Evolutionary conservation across 106 monocot species (phyloP), one percentile per base, ranked within the genome.

Genomic region (Acorus gramineus): DNA sequence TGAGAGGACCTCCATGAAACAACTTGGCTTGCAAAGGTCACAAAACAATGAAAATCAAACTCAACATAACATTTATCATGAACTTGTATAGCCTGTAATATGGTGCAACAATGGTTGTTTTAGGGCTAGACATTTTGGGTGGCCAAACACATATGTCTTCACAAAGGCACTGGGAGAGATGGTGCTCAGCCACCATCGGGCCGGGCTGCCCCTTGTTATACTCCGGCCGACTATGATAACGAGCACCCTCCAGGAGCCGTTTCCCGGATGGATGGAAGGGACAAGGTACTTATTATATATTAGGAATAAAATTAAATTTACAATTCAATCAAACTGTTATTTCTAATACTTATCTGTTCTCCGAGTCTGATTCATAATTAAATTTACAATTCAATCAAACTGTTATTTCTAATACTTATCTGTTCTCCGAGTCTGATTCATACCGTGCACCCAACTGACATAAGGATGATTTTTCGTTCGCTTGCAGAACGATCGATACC

Each of bases 61-160:
- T 28, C 28, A 28, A 28, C 28, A 28, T 28, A 28, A 28, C 5
- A 51, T 55, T 54, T 44, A 3, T 11, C 11, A 6, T 10, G 4
- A 44, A 45, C 28, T 28, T 28, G 6, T 43, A 60, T 65, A 7
- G 2, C 7, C 5, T 4, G 10, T 5, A 49, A 1, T 47, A 5
- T 46, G 11, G 61, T 4, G 5, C 9, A 28, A 6, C 2, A 12
- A 4, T 4, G 13, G 6, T 4, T 69, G 44, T 74, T 74, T 8
- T 49, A 80, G 90, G 73, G 82, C 90, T 9, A 80, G 67, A 56
- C 13, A 46, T 66, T 83, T 68, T 71, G 90, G 90, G 4, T 90
- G 90, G 90, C 86, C 90, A 59, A 90, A 90, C 53, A 90, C 90
- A 7, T 90, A 90, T 59, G 90, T 90, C 6, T 86, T 86, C 62